A percentile compares a stretch with the other conserved stretches of the same genome.
Conservation (phyloP, 2,329 filamentous ascomycete species). For the Chaetomium strumarium region DNA sequence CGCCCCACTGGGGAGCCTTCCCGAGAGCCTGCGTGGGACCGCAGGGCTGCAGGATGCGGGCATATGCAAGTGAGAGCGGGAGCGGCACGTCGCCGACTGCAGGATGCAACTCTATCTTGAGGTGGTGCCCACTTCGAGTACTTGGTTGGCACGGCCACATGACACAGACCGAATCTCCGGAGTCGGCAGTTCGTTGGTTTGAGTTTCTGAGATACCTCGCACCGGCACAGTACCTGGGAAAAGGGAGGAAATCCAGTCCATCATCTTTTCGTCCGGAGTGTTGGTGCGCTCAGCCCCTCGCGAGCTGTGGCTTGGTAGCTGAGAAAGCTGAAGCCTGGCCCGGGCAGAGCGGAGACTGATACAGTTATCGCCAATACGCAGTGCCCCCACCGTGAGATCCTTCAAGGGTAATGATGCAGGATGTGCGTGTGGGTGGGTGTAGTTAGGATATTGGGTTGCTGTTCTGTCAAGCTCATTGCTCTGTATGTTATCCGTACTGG, state of each 20-base stretch:
- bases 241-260: not conserved
- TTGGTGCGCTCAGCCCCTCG: not conserved
- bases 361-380: no score
- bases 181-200: not conserved
- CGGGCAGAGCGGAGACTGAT: no score
- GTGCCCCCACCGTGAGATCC: no score
- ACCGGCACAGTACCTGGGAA: no score
- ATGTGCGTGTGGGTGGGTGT: no score
- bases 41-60: slow-evolving; percentile 16
- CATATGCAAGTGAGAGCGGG: slow-evolving; percentile 20
- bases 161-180: not conserved
- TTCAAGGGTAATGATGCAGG: no score
- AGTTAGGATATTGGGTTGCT: no score
- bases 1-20: slow-evolving; percentile 19
- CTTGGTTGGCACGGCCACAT: slow-evolving; percentile 2
- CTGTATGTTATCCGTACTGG: no score
- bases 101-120: slow-evolving; percentile 14
- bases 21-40: slow-evolving; percentile 18
- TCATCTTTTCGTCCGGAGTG: not conserved
- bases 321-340: not conserved
- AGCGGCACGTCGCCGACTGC: slow-evolving; percentile 13
- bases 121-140: not conserved
- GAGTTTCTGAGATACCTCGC: no score
- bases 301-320: slow-evolving; percentile 3
- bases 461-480: no score